phyloP scores from a whole-genome alignment of 2,329 filamentous ascomycete genomes.

The Catunica adiposa region DNA sequence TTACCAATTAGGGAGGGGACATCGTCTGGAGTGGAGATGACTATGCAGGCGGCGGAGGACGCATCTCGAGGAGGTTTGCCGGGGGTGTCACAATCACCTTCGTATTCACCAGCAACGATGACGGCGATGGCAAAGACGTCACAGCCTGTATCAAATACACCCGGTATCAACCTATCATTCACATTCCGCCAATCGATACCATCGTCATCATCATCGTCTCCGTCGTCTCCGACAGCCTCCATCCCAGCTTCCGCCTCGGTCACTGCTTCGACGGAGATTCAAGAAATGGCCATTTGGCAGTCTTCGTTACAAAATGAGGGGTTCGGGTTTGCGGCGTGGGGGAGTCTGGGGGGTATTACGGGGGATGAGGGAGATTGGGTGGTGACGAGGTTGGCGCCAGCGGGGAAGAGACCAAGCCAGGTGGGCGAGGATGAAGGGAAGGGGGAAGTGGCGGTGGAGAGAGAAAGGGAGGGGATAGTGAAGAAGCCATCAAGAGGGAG shows the following conservation, averaged over 20 bases:
- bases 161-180: neutral
- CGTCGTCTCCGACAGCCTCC: neutral
- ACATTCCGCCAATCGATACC: neutral
- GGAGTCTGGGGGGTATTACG: neutral
- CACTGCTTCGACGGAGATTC: neutral
- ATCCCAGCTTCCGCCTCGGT: neutral
- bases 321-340: neutral
- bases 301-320: neutral
- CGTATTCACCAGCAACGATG: neutral
- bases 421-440: constrained; percentile 1
- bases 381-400: constrained; percentile 3
- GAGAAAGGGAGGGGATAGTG: neutral
- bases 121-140: neutral
- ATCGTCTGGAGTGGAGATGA: too few relatives aligned
- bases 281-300: neutral
- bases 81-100: too few relatives aligned
- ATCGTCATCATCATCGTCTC: neutral
- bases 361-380: constrained; percentile 5
- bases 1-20: too few relatives aligned
- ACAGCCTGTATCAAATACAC: neutral
- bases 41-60: too few relatives aligned
- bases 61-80: too few relatives aligned
- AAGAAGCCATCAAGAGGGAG: neutral
- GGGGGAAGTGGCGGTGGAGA: neutral
- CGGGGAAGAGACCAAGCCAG: constrained; percentile 1